phyloP scores from a whole-genome alignment of 768 basidiomycete genomes.

The Plicaturopsis crispa region DNA sequence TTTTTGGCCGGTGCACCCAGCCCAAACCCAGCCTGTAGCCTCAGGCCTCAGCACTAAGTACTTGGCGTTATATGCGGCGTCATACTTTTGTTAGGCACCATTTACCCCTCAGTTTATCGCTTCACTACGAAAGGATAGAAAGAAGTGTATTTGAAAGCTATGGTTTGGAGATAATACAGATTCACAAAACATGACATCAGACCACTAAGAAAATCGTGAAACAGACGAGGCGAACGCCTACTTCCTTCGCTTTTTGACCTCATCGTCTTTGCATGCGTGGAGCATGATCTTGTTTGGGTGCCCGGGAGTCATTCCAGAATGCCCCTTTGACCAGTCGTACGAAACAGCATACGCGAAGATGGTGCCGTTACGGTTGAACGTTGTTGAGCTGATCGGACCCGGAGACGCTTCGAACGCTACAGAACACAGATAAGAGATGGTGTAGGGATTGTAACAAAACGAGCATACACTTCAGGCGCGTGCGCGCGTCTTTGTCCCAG shows the following conservation, averaged over 20 bases:
- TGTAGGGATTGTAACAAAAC: conserved; percentile 2
- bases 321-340: conserved; percentile 93
- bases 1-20: too few relatives aligned
- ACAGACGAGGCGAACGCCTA: too few relatives aligned
- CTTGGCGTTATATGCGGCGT: too few relatives aligned
- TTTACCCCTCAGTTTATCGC: too few relatives aligned
- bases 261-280: conserved; percentile 82
- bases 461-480: conserved; percentile 77
- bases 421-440: conserved; percentile 5
- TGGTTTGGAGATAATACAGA: too few relatives aligned
- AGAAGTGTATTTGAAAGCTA: too few relatives aligned
- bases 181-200: too few relatives aligned
- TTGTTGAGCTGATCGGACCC: conserved; percentile 71
- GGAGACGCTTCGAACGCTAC: conserved; percentile 67
- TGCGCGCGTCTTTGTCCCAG: conserved; percentile 93
- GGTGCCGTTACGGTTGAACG: conserved; percentile 82
- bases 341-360: conserved; percentile 92
- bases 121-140: too few relatives aligned
- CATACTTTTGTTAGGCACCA: too few relatives aligned
- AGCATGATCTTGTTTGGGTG: conserved; percentile 77
- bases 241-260: conserved; percentile 58
- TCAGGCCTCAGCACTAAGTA: too few relatives aligned
- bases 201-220: too few relatives aligned
- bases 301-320: conserved; percentile 71
- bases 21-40: too few relatives aligned